A percentile compares a stretch with the other conserved stretches of the same genome.
phyloP scores from a whole-genome alignment of 1,284 basidiomycete species.

The Ceratobasidium sp. region DNA sequence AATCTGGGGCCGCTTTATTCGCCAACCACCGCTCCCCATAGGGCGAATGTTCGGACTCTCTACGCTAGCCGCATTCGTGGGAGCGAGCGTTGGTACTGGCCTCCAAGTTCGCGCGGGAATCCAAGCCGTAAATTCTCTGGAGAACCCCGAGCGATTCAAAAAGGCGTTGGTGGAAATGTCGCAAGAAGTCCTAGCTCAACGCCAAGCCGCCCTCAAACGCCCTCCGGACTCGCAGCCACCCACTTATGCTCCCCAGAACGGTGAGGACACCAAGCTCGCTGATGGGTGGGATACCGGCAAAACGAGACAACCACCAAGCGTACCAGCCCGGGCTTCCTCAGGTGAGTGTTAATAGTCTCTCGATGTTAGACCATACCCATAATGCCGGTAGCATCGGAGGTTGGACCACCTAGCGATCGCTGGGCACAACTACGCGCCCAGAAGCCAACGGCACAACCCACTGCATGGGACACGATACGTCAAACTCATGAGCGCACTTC shows the following conservation, averaged over 20 bases:
- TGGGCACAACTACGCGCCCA: constrained; percentile 70
- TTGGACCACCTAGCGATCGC: constrained; percentile 41
- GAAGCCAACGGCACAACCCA: constrained; percentile 55
- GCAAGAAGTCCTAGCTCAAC: constrained; percentile 23
- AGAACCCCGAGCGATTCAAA: constrained; percentile 57
- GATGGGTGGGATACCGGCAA: constrained; percentile 48
- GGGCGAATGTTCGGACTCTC: constrained; percentile 46
- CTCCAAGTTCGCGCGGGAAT: constrained; percentile 57
- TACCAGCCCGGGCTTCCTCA: not conserved
- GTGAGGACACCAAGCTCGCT: constrained; percentile 45
- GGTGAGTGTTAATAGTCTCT: not conserved
- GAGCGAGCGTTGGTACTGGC: constrained; percentile 50
- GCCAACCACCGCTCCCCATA: constrained; percentile 47
- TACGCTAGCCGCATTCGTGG: constrained; percentile 38
- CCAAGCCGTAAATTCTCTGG: constrained; percentile 59
- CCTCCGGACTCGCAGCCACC: constrained; percentile 47
- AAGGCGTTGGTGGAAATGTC: constrained; percentile 55
- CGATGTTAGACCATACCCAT: not conserved
- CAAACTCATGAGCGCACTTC: constrained; percentile 59
- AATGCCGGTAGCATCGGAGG: constrained; percentile 32
- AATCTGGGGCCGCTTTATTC: constrained; percentile 51
- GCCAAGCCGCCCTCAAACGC: constrained; percentile 51
- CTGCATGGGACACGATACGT: constrained; percentile 70
- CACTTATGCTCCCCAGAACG: constrained; percentile 46
- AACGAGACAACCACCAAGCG: not conserved